A percentile compares a stretch with the other conserved stretches of the same genome.
These are phyloP conservation scores for Pelargonium australe DNA, from an alignment of 441 rosid genomes.

Conservation along the genomic window DNA sequence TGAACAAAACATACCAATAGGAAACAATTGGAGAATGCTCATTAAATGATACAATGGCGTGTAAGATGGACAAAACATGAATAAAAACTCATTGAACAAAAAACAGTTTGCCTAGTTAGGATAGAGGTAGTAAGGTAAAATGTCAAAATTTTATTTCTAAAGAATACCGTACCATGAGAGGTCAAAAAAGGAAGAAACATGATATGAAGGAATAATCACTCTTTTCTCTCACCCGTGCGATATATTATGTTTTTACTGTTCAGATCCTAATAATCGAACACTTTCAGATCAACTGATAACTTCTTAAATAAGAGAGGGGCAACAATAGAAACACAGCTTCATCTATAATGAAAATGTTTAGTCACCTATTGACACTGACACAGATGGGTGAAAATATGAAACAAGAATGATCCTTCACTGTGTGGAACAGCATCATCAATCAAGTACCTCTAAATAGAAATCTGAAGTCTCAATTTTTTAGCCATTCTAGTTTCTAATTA, in stretches of 20 bases:
- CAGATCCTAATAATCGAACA: neutral
- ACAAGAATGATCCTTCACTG: neutral
- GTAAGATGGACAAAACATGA: neutral
- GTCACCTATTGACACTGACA: neutral
- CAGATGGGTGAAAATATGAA: neutral
- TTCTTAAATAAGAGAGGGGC: neutral
- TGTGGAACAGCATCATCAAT: neutral
- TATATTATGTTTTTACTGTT: neutral
- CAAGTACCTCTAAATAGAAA: neutral
- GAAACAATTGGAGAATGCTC: neutral
- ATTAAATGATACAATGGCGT: neutral
- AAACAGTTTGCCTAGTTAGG: neutral
- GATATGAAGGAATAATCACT: neutral
- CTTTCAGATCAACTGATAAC: neutral
- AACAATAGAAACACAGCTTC: neutral
- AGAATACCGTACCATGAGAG: neutral
- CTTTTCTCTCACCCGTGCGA: neutral
- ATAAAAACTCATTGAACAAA: neutral
- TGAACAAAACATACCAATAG: neutral
- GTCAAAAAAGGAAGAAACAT: no score
- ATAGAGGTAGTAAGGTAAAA: neutral
- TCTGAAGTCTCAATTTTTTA: neutral
- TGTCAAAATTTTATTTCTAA: neutral
- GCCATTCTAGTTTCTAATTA: neutral
- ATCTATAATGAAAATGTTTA: neutral